Percentiles rank a stretch among this genome's conserved stretches.
Evolutionary conservation across 257 asterid species (phyloP).

Genomic region (Capsicum pubescens): DNA sequence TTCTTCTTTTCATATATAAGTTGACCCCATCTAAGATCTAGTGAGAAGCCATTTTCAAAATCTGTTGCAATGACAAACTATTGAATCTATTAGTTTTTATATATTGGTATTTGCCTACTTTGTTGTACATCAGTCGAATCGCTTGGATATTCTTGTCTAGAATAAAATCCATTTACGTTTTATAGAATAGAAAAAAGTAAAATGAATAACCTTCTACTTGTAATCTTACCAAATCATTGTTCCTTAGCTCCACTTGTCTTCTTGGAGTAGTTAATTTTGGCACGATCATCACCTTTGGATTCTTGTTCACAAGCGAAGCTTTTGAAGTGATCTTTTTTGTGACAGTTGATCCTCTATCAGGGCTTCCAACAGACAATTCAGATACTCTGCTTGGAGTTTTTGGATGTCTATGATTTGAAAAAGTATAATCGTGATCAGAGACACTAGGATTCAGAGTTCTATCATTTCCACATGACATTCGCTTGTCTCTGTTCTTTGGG

Average conservation of each 20-base stretch:
- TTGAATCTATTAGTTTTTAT: neutral
- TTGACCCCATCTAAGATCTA: neutral
- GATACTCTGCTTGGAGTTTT: constrained; percentile 41
- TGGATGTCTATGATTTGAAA: constrained; percentile 47
- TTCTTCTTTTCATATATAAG: constrained; percentile 19
- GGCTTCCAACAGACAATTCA: constrained; percentile 54
- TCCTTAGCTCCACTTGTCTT: constrained; percentile 61
- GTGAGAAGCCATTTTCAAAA: constrained; percentile 9
- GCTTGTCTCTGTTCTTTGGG: constrained; percentile 50
- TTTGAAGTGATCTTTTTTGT: constrained; percentile 64
- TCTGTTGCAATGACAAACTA: neutral
- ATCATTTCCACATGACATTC: constrained; percentile 62
- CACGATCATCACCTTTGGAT: constrained; percentile 44
- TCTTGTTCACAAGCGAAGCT: constrained; percentile 41
- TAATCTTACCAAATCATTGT: constrained; percentile 61
- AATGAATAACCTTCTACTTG: constrained; percentile 10
- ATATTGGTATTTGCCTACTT: neutral
- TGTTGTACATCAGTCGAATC: constrained; percentile 16
- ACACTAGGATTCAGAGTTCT: constrained; percentile 87
- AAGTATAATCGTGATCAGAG: constrained; percentile 66
- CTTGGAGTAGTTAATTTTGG: constrained; percentile 55
- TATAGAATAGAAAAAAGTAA: constrained; percentile 8
- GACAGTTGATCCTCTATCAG: constrained; percentile 50
- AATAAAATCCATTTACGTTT: constrained; percentile 15
- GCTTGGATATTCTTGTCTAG: constrained; percentile 19